Conservation (phyloP, 2,329 filamentous ascomycete genomes). For the Penicillium vulpinum region DNA sequence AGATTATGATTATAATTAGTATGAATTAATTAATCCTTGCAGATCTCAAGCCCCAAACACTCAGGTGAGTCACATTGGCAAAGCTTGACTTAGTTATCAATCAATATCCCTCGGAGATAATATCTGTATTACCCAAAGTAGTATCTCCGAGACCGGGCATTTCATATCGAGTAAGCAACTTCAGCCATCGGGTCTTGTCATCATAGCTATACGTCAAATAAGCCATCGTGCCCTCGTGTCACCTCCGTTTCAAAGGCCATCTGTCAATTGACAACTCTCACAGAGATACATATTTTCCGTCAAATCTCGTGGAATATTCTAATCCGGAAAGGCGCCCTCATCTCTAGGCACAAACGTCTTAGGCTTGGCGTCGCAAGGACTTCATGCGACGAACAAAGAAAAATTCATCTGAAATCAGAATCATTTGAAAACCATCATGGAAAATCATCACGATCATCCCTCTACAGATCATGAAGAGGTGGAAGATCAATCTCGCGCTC, state of each 20-base stretch:
- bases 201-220: not conserved
- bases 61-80: not conserved
- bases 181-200: not conserved
- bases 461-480: constrained; percentile 10
- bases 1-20: too few relatives aligned
- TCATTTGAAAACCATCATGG: constrained; percentile 1
- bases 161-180: not conserved
- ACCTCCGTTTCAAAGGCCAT: not conserved
- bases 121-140: rapidly evolving
- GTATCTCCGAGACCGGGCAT: constrained; percentile 4
- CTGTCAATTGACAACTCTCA: not conserved
- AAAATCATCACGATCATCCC: constrained; percentile 5
- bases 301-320: not conserved
- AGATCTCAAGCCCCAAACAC: not conserved
- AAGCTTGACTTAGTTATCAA: constrained; percentile 3
- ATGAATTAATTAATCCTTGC: not conserved
- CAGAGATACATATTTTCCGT: not conserved
- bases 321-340: not conserved
- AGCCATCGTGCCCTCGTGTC: not conserved
- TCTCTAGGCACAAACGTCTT: not conserved
- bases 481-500: not conserved
- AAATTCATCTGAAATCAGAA: not conserved
- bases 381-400: not conserved
- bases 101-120: not conserved
- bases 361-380: constrained; percentile 2